Evolutionary conservation across 805 yeast species (phyloP), one percentile per base, ranked within the genome.

Genomic region (Candida insectorum): DNA sequence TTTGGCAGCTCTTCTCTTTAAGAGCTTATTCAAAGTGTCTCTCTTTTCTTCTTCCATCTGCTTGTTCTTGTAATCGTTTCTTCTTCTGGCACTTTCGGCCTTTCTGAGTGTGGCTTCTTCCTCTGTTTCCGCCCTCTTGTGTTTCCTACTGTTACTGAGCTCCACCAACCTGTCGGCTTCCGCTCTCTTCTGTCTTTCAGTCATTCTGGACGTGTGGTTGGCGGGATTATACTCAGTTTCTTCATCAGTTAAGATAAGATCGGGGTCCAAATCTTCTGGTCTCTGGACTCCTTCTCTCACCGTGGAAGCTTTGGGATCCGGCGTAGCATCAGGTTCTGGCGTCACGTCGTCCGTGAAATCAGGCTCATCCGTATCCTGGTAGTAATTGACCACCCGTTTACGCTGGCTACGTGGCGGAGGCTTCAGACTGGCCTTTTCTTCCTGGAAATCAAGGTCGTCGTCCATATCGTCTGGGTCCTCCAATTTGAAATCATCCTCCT

Each of bases 31-130:
- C 44, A 91, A 70, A 0, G 97, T 89, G 44, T 91, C 97, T 51
- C 81, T 76, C 54, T 93, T 93, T 58, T 93, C 97, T 56, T 86
- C 96, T 51, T 89, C 97, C 25, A 86, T 62, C 43, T 82, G 78
- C 60, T 82, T 81, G 49, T 81, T 88, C 45, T 81, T 79, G 48
- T 87, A 73, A 52, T 91, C 89, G 56, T 84, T 85, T 44, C 98
- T 71, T 56, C 88, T 78, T 48, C 97, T 73, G 0, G 96, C 91
- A 48, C 77, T 80, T 54, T 91, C 98, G 1, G 94, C 85, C 42
- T 88, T 79, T 28, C 88, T 73, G 38, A 86, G 58, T 29, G 84
- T 85, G 24, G 79, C 72, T 59, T 89, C 95, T 55, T 91, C 96
- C 37, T 81, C 96, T 0, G 94, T 80, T 34, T 85, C 71, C 22